phyloP scores from a whole-genome alignment of 129 eudicot species.

The Flaveria trinervia region DNA sequence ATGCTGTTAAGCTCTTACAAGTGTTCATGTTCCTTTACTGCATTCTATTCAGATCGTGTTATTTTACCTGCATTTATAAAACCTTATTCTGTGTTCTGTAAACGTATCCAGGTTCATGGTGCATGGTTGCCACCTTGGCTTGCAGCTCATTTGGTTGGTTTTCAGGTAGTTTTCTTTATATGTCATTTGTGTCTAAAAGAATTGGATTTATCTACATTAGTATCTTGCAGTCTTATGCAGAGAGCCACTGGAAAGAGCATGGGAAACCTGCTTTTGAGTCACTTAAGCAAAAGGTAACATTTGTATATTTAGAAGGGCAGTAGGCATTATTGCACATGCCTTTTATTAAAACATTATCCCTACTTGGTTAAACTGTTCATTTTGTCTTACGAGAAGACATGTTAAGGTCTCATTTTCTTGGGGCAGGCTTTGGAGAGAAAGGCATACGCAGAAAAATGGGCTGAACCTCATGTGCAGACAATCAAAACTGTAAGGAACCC shows the following conservation, averaged over 20 bases:
- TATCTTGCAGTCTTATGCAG: constrained; percentile 50
- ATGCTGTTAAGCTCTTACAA: neutral
- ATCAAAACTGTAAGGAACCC: constrained; percentile 49
- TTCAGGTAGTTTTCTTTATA: constrained; percentile 41
- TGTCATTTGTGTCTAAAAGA: constrained; percentile 17
- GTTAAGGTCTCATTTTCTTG: neutral
- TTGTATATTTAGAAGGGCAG: neutral
- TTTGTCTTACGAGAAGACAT: neutral
- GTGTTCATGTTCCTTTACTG: neutral
- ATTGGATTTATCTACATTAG: constrained; percentile 17
- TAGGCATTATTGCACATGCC: constrained; percentile 3
- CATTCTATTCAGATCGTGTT: neutral
- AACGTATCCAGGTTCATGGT: constrained; percentile 53
- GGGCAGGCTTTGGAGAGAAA: constrained; percentile 54
- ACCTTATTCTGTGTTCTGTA: constrained; percentile 13
- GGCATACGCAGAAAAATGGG: constrained; percentile 60
- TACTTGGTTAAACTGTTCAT: constrained; percentile 3
- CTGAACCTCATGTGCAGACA: constrained; percentile 55
- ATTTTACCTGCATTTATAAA: constrained; percentile 15
- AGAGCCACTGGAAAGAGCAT: constrained; percentile 61
- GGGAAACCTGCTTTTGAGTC: constrained; percentile 66
- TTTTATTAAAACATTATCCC: constrained; percentile 11
- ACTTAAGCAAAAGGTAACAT: constrained; percentile 47
- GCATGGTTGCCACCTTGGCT: constrained; percentile 93
- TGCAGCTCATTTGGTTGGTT: constrained; percentile 46